Percentiles rank a stretch among this genome's conserved stretches.
phyloP scores from a whole-genome alignment of 2,329 filamentous ascomycete genomes.

The Didymella sp. region DNA sequence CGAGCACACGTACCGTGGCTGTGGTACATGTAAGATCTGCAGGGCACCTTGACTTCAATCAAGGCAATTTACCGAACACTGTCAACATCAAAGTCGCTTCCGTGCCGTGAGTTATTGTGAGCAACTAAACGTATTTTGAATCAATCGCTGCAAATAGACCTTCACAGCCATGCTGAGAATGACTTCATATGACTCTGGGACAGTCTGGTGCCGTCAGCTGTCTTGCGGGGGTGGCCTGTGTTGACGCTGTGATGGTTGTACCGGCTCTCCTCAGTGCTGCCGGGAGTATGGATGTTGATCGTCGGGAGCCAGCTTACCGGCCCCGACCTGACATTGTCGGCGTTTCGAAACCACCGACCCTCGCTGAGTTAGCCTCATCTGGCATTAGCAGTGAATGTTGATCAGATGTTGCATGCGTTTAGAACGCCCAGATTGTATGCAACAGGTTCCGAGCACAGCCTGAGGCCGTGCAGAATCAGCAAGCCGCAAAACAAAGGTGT shows the following conservation, averaged over 20 bases:
- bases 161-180: slow-evolving; percentile 13
- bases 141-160: slow-evolving; percentile 13
- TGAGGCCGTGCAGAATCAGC: slow-evolving; percentile 2
- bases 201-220: slow-evolving; percentile 8
- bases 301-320: slow-evolving; percentile 7
- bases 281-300: slow-evolving; percentile 19
- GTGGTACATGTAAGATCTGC: slow-evolving; percentile 9
- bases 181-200: slow-evolving; percentile 10
- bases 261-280: slow-evolving; percentile 21
- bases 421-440: not conserved
- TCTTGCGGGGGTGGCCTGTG: slow-evolving; percentile 6
- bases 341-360: slow-evolving; percentile 3
- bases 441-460: slow-evolving; percentile 6
- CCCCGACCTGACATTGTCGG: slow-evolving; percentile 16
- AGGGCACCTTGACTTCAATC: not conserved
- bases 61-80: not conserved
- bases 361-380: slow-evolving; percentile 2
- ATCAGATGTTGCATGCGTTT: slow-evolving; percentile 2
- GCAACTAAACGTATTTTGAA: not conserved
- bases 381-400: slow-evolving; percentile 4
- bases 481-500: not conserved
- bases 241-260: slow-evolving; percentile 17
- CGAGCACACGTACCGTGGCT: slow-evolving; percentile 10
- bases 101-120: not conserved
- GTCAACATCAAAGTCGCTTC: not conserved